Base-by-base conservation (phyloP, 495 filamentous ascomycete species). In the Penicillium roqueforti region DNA sequence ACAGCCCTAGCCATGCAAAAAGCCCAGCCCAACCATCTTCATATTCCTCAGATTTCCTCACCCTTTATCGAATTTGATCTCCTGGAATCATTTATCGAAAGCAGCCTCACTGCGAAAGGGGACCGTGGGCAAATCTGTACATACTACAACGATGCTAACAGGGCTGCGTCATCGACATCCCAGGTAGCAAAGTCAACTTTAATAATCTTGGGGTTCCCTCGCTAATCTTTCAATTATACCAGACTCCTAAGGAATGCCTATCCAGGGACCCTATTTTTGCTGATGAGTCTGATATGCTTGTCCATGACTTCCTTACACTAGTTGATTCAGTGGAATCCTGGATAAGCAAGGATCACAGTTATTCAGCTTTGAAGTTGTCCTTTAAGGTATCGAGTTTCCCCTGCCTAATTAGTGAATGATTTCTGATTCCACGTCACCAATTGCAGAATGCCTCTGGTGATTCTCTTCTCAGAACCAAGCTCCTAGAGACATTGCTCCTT, bases 291-390 rank as follows among this genome's bases (percentile, higher is more conserved):
- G 37, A 43, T n/a, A 18, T 60, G 1, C 52, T 67, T 11, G 20
- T 25, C 19, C 48, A 38, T 13, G 62, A 58, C 20, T 40, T 70
- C 11, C 54, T 70, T 2, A 29, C 25, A 32, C 53, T 59, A 13
- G 26, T 66, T 37, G 53, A 56, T 29, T 57, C 47, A n/a, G 48
- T 65, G 14, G 69, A 72, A 34, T 59, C 61, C 23, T 70, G 62
- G 66, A 41, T 56, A 9, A 56, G 62, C 41, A 54, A 62, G 19
- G 56, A 57, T 18, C 44, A 39, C 9, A 55, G 44, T 9, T 48
- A 51, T 14, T 56, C 56, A 16, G 54, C 49, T 41, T 49, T 65
- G 25, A 67, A 47, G 34, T 31, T 71, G 4, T 56, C 58, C 0
- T 47, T 71, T 19, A 59, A 72, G 63, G 71, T 74, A 68, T 31